Evolutionary conservation across 345 rosid species (phyloP).

Genomic region (Triadica sebifera): DNA sequence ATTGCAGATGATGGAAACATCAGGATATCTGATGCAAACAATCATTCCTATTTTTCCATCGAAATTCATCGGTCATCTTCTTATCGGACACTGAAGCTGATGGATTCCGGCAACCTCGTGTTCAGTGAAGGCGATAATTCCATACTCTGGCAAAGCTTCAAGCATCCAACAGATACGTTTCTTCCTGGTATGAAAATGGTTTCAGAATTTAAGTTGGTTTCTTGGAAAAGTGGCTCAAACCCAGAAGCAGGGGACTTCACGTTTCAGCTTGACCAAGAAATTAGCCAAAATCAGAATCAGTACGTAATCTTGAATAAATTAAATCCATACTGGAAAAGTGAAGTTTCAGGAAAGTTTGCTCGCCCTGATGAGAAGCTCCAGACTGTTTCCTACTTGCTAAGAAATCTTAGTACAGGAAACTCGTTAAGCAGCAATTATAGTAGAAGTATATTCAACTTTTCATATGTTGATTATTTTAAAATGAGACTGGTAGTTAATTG

Average conservation of each 20-base stretch:
- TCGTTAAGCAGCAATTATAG: background rate
- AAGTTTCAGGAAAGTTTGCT: background rate
- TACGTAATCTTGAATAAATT: background rate
- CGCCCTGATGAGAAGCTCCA: background rate
- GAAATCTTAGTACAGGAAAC: background rate
- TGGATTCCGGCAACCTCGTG: slow-evolving; percentile 45
- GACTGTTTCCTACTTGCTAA: background rate
- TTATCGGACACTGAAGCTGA: slow-evolving; percentile 24
- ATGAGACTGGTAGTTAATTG: slow-evolving; percentile 29
- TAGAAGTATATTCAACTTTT: background rate
- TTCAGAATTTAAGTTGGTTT: background rate
- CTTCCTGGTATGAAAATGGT: slow-evolving; percentile 4
- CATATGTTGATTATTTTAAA: background rate
- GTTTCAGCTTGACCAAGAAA: slow-evolving; percentile 3
- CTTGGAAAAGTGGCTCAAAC: background rate
- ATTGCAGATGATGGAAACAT: background rate
- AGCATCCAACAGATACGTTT: slow-evolving; percentile 17
- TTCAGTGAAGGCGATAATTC: slow-evolving; percentile 7
- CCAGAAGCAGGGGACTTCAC: slow-evolving; percentile 16
- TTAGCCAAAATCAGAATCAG: background rate
- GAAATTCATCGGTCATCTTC: background rate
- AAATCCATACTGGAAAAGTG: slow-evolving; percentile 10
- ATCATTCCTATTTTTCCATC: background rate
- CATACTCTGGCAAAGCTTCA: slow-evolving; percentile 9
- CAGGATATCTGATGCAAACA: background rate